These are phyloP conservation scores for Saccharomyces eubayanus DNA, from an alignment of 805 yeast genomes.

Conservation along the genomic window DNA sequence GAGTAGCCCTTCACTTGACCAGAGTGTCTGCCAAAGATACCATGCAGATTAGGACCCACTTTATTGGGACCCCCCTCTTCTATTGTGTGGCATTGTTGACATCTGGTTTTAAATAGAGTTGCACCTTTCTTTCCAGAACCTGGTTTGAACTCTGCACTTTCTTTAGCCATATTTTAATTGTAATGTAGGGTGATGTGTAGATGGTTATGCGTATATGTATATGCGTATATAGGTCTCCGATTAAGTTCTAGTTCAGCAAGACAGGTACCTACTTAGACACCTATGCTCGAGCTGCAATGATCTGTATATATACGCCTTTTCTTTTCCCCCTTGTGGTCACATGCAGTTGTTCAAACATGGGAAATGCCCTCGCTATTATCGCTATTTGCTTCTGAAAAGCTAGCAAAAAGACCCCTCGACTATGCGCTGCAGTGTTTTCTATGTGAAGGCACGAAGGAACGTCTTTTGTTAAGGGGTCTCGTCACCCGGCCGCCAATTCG, in stretches of 20 bases:
- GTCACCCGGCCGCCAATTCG: neutral
- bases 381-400: neutral
- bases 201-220: neutral
- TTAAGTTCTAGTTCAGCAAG: neutral
- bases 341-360: neutral
- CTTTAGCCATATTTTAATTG: constrained; percentile 6
- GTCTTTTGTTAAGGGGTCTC: neutral
- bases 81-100: constrained; percentile 96
- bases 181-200: neutral
- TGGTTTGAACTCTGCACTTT: constrained; percentile 12
- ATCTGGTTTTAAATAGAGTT: constrained; percentile 95
- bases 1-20: constrained; percentile 91
- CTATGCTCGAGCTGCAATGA: neutral
- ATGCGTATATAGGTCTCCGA: neutral
- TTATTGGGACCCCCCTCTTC: constrained; percentile 95
- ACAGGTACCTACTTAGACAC: neutral
- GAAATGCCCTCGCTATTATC: neutral
- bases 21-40: constrained; percentile 84
- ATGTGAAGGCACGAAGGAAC: neutral
- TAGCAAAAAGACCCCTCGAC: neutral
- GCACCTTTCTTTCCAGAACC: constrained; percentile 93
- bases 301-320: neutral
- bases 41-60: constrained; percentile 98
- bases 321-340: neutral
- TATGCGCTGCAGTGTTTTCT: neutral